phyloP scores from a whole-genome alignment of 768 basidiomycete genomes.

The Collybiopsis confluens region DNA sequence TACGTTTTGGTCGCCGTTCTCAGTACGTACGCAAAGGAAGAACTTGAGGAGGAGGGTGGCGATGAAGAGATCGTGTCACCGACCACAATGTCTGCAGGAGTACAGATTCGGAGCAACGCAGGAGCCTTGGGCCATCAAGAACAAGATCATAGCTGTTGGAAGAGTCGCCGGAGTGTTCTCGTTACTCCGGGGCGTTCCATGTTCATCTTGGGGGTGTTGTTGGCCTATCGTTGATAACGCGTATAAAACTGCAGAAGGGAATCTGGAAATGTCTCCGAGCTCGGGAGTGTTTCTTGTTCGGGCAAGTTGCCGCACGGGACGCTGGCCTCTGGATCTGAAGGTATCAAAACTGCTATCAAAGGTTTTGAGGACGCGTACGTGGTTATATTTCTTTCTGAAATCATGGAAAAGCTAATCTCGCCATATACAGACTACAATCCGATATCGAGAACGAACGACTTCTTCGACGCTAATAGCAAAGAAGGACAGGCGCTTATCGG shows the following conservation, averaged over 20 bases:
- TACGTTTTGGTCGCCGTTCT: conserved; percentile 96
- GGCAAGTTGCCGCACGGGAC: conserved; percentile 76
- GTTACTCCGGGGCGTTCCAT: conserved; percentile 70
- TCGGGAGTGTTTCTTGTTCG: conserved; percentile 85
- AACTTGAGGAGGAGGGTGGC: conserved; percentile 83
- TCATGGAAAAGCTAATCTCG: not conserved
- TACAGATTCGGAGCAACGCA: conserved; percentile 63
- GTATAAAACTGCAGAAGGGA: conserved; percentile 73
- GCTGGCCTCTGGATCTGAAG: conserved; percentile 85
- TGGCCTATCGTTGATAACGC: not conserved
- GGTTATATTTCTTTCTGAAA: not conserved
- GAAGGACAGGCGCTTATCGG: conserved; percentile 63
- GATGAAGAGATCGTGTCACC: conserved; percentile 33
- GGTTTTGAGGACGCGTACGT: conserved; percentile 96
- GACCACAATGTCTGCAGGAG: conserved; percentile 34
- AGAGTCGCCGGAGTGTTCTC: conserved; percentile 96
- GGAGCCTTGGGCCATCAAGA: conserved; percentile 94
- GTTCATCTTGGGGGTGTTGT: not conserved
- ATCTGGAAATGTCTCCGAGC: conserved; percentile 94
- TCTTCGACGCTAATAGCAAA: conserved; percentile 75
- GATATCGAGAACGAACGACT: conserved; percentile 99
- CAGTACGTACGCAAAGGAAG: conserved; percentile 94
- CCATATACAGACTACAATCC: conserved; percentile 70
- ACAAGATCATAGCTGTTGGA: conserved; percentile 97
- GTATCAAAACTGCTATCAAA: conserved; percentile 90